Base-by-base conservation (phyloP, 106 monocot species). In the Posidonia australis region DNA sequence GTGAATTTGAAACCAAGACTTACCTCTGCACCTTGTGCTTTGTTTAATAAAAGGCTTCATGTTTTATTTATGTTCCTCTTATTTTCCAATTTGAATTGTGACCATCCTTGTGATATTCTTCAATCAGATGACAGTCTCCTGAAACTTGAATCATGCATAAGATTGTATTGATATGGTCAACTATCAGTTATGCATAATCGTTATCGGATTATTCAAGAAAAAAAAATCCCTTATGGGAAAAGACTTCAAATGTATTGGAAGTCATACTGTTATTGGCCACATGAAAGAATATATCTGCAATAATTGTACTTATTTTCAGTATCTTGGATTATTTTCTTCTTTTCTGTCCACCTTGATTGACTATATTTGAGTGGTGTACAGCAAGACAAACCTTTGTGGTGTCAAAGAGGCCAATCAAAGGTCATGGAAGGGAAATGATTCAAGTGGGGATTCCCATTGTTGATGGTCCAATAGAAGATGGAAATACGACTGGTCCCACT, bases 351-450 rank as follows among this genome's bases (percentile, higher is more conserved):
- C 36, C 7, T 36, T 36, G 21, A 55, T 24, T 46, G 10, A 47
- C 21, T 22, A 64, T 64, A n/a, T 58, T 63, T 51, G 47, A 17
- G 13, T 79, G 28, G 12, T 69, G 18, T 66, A 24, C 66, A 76
- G 58, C 76, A 80, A 82, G 85, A 43, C 79, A 73, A 30, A 85
- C 85, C 29, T 54, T 80, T 57, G 27, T 85, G 23, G 43, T 62
- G 20, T 62, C 70, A 44, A 83, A 78, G 69, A 90, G 83, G 63
- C 90, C 90, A 60, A 68, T 51, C 51, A 86, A 58, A 61, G 90
- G 90, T 1, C 90, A 90, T 80, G 90, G 90, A 64, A 83, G 85
- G 54, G 82, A 86, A 60, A 78, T 81, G 59, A 78, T 90, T 76
- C 90, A 90, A 62, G 54, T 86, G 14, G 90, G 86, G 5, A 21